Evolutionary conservation across 352 stramenopile species (phyloP).

Genomic region (Phytophthora constricta): DNA sequence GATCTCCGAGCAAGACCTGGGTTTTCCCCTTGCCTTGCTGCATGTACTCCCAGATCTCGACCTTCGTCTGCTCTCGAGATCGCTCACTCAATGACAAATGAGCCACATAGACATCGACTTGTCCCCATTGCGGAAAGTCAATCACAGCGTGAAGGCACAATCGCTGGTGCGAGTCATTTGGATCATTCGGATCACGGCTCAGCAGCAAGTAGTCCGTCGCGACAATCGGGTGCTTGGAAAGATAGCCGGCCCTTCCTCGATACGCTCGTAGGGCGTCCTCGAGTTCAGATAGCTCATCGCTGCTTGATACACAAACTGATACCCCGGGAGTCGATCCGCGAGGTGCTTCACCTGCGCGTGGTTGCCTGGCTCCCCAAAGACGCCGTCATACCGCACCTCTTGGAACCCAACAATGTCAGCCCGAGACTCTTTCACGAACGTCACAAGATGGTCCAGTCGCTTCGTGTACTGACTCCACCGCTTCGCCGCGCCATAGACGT

Average conservation of each 20-base stretch:
- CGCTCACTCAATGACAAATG: conserved; percentile 85
- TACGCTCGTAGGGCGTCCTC: conserved; percentile 64
- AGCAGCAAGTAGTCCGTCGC: conserved; percentile 85
- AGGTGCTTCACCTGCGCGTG: conserved; percentile 87
- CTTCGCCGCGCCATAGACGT: conserved; percentile 61
- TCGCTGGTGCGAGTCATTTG: conserved; percentile 85
- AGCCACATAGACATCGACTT: conserved; percentile 88
- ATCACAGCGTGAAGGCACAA: conserved; percentile 85
- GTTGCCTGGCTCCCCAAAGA: conserved; percentile 64
- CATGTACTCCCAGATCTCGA: conserved; percentile 88
- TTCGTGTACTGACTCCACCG: conserved; percentile 82
- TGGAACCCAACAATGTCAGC: conserved; percentile 88
- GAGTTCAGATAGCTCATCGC: conserved; percentile 87
- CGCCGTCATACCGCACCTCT: conserved; percentile 85
- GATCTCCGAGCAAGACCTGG: conserved; percentile 83
- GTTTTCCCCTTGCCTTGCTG: conserved; percentile 59
- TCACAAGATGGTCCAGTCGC: conserved; percentile 75
- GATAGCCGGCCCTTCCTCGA: conserved; percentile 85
- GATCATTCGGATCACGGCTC: conserved; percentile 79
- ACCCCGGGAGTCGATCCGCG: conserved; percentile 57
- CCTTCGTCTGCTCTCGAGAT: conserved; percentile 75
- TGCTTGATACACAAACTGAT: conserved; percentile 88
- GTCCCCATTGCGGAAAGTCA: conserved; percentile 63
- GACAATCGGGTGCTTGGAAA: conserved; percentile 85
- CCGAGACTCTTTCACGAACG: conserved; percentile 52